Evolutionary conservation across 768 basidiomycete species (phyloP).

Genomic region (Cyathus striatus): DNA sequence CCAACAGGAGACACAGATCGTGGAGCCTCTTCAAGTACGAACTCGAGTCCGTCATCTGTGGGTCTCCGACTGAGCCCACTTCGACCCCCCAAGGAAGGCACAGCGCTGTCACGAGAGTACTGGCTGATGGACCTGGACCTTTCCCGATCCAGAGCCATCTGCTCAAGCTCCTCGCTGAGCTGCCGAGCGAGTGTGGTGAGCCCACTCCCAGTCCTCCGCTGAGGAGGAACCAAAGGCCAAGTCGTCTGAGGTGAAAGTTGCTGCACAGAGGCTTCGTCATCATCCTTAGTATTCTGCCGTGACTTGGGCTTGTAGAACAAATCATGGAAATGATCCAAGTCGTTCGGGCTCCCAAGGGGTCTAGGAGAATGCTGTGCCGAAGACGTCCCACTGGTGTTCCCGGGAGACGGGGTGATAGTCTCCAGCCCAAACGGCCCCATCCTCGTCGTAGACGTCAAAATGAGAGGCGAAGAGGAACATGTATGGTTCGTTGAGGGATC

Average conservation of each 20-base stretch:
- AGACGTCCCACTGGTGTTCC: slow-evolving; percentile 19
- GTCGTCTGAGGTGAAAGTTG: slow-evolving; percentile 21
- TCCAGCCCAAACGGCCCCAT: slow-evolving; percentile 4
- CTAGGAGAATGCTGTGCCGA: slow-evolving; percentile 43
- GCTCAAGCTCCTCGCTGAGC: slow-evolving; percentile 44
- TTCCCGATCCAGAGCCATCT: slow-evolving; percentile 27
- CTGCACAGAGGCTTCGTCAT: slow-evolving; percentile 12
- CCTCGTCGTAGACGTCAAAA: slow-evolving; percentile 3
- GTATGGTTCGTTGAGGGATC: slow-evolving; percentile 14
- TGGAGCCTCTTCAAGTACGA: slow-evolving; percentile 31
- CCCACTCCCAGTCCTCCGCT: slow-evolving; percentile 36
- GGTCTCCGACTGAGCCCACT: slow-evolving; percentile 14
- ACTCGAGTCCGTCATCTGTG: slow-evolving; percentile 27
- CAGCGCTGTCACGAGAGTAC: slow-evolving; percentile 18
- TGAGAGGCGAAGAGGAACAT: slow-evolving; percentile 14
- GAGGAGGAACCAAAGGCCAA: slow-evolving; percentile 27
- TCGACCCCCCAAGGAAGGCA: slow-evolving; percentile 1
- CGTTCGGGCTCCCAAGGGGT: slow-evolving; percentile 55
- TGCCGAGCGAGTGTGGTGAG: slow-evolving; percentile 46
- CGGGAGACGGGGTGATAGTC: slow-evolving; percentile 6
- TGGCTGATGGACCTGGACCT: slow-evolving; percentile 15
- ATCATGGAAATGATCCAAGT: slow-evolving; percentile 70
- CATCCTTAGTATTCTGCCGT: slow-evolving; percentile 9
- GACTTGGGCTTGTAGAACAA: slow-evolving; percentile 59
- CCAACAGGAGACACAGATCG: slow-evolving; percentile 13